Evolutionary conservation across 805 yeast species (phyloP).

Genomic region (Metschnikowia peoriensis): DNA sequence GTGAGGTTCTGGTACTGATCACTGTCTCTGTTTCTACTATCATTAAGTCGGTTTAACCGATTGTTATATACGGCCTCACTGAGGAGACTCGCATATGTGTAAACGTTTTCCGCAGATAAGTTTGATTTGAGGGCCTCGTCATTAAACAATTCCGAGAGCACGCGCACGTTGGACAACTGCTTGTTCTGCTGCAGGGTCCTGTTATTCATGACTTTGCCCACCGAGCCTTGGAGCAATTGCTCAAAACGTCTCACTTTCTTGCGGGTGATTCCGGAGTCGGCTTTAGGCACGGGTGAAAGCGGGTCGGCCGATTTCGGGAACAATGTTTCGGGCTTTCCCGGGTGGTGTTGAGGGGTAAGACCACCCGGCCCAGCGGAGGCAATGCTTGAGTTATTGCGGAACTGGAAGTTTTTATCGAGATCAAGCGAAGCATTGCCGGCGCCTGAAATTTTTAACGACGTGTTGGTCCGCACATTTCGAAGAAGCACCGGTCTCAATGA

Average conservation of each 20-base stretch:
- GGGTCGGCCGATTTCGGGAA: conserved; percentile 23
- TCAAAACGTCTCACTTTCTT: conserved; percentile 27
- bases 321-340: conserved; percentile 19
- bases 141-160: conserved; percentile 12
- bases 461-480: conserved; percentile 35
- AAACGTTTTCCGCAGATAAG: conserved; percentile 12
- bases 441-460: conserved; percentile 11
- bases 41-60: conserved; percentile 33
- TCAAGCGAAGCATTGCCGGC: conserved; percentile 10
- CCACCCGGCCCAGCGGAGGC: neutral
- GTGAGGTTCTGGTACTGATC: conserved; percentile 29
- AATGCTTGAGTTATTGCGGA: conserved; percentile 9
- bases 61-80: conserved; percentile 24
- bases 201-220: conserved; percentile 6
- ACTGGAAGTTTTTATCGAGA: conserved; percentile 12
- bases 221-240: conserved; percentile 22
- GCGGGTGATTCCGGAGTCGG: neutral
- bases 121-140: conserved; percentile 13
- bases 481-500: conserved; percentile 37
- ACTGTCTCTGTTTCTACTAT: conserved; percentile 35
- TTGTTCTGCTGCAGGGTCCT: neutral
- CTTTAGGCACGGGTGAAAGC: conserved; percentile 17
- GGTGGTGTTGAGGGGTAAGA: neutral
- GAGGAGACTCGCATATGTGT: conserved; percentile 14
- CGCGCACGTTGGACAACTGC: conserved; percentile 6